Percentiles rank a stretch among this genome's conserved stretches.
Conservation (phyloP, 2,329 filamentous ascomycete genomes). For the Pyricularia sp. region DNA sequence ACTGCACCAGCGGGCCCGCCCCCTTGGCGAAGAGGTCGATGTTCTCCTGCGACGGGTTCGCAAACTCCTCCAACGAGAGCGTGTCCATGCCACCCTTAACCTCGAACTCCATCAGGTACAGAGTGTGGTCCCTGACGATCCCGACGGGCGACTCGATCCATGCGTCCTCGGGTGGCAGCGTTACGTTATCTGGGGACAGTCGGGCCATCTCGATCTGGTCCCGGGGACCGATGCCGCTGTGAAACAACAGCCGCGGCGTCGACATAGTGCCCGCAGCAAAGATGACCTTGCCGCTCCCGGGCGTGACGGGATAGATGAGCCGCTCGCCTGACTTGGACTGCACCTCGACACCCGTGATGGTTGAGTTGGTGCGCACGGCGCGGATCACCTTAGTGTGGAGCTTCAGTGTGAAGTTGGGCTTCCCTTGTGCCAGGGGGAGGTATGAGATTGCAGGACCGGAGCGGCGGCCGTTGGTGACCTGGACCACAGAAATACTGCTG, state of each 20-base stretch:
- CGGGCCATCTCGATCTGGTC: slow-evolving; percentile 11
- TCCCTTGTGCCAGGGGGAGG: slow-evolving; percentile 13
- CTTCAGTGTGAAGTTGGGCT: slow-evolving; percentile 16
- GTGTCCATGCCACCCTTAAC: slow-evolving; percentile 5
- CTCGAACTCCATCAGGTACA: slow-evolving; percentile 16
- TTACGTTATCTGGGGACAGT: slow-evolving; percentile 8
- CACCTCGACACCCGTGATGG: slow-evolving; percentile 13
- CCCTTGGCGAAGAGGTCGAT: slow-evolving; percentile 21
- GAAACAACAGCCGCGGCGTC: slow-evolving; percentile 13
- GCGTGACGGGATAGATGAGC: slow-evolving; percentile 10
- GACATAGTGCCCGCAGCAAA: slow-evolving; percentile 14
- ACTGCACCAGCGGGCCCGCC: slow-evolving; percentile 30
- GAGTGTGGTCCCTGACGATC: slow-evolving; percentile 13
- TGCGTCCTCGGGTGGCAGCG: slow-evolving; percentile 14
- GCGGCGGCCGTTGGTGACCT: slow-evolving; percentile 10
- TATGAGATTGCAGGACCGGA: slow-evolving; percentile 14
- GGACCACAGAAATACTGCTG: background rate
- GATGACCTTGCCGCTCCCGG: slow-evolving; percentile 12
- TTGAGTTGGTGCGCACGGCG: slow-evolving; percentile 13
- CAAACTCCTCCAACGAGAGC: slow-evolving; percentile 14
- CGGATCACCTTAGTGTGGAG: slow-evolving; percentile 15
- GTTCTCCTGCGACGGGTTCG: slow-evolving; percentile 6
- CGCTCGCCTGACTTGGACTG: slow-evolving; percentile 11
- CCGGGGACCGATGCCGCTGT: slow-evolving; percentile 10
- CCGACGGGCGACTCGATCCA: slow-evolving; percentile 19